Base-by-base conservation (phyloP, 2,329 filamentous ascomycete species). In the Neofusicoccum cordaticola region DNA sequence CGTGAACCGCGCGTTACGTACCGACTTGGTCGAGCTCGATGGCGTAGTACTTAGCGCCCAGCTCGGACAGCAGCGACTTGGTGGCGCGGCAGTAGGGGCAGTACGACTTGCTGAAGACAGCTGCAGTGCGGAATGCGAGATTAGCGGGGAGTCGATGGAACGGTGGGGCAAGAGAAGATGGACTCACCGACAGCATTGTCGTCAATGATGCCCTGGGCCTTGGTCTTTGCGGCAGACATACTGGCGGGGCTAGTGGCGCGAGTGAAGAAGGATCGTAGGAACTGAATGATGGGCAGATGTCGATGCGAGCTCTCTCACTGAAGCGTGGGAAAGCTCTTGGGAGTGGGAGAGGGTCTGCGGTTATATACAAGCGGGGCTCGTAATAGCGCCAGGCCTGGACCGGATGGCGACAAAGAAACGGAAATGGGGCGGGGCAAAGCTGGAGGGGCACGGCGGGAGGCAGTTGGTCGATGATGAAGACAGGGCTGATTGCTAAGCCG, bases 61-160 rank as follows among this genome's bases (percentile, higher is more conserved):
- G 71, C 65, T 87, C 82, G 73, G 84, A 86, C 71, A 99, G 83
- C 58, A 92, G 84, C 65, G 83, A 74, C 88, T 98, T 98, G 71
- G 90, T 88, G 66, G 88, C 84, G 65, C 81, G 84, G 85, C 94
- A 98, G 86, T 96, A 96, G 12, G 93, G 93, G 86, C 95, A 99
- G 83, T 92, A 97, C 15, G 90, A 92, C 84, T 99, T 99, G 81
- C 90, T 93, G 86, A 99, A 99, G 77, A 99, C 91, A 73, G 95
- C 91, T 91, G 58, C 47, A 52, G 15, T 13, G 17, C 7, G 52
- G 12, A 35, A 47, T 17, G 27, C 27, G 27, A 31, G 1, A 9
- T 39, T 39, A 39, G 37, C 9, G 13, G 11, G 37, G 37, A 11
- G 11, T 11, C 11, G 37, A 12, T 39, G 37, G 17, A 5, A 45